Evolutionary conservation across 306 rosid species (phyloP), one percentile per base, ranked within the genome.

Genomic region (Lablab purpureus): DNA sequence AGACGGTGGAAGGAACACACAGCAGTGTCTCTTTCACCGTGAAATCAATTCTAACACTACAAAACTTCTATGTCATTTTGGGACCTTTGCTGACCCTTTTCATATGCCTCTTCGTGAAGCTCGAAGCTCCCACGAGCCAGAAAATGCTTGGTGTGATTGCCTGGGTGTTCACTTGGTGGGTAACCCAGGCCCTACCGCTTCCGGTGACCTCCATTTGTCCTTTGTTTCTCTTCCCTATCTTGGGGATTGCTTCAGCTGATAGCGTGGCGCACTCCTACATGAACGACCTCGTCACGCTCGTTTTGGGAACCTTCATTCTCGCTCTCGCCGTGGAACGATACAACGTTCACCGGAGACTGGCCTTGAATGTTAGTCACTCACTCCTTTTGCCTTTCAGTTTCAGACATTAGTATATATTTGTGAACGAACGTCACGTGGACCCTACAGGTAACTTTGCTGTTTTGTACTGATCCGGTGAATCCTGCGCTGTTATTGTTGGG

Each of bases 321-420:
- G 98, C 94, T 10, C 91, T 94, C 17, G 97, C 97, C 5, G 98
- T 94, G 0, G 98, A 94, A 82, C 93, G 95, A 74, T 92, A 94
- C 67, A 89, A 91, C 80, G 86, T 94, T 0, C 98, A 94, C 54
- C 85, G 88, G 68, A 83, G 98, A 86, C 78, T 94, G 71, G 97
- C 98, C 58, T 86, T 92, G 64, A 94, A 90, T 19, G 98, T 94
- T 59, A 89, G 45, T 40, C 45, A 40, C 97, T 80, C 77, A 45
- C 32, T 10, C 30, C 55, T 47, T 66, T 19, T 22, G 2, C 12
- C 30, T 55, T 40, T 40, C 13, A 10, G 12, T 40, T 40, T 40
- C 12, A 40, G 2, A 1, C 45, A 10, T 10, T 34, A 10, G 4
- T 40, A 40, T 40, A 40, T 40, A 22, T 23, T 67, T 22, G 22